These are phyloP conservation scores for Kockovaella imperatae DNA, from an alignment of 768 basidiomycete species.

Conservation along the genomic window DNA sequence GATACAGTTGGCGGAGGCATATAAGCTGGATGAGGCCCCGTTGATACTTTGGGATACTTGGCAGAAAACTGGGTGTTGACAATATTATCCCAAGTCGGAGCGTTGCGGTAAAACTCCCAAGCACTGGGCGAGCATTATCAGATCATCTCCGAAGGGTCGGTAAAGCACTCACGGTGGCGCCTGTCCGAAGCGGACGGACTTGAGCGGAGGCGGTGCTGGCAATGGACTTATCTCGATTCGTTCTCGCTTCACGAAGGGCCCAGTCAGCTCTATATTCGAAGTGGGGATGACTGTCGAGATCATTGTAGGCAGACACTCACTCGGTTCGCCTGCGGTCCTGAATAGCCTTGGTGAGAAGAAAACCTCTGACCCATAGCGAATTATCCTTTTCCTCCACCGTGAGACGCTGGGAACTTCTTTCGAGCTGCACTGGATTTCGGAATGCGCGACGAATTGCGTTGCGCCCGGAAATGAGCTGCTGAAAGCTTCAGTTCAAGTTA, in stretches of 20 bases:
- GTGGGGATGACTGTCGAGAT: too few relatives aligned
- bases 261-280: too few relatives aligned
- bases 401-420: too few relatives aligned
- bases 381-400: not conserved
- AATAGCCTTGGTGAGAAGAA: not conserved
- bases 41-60: too few relatives aligned
- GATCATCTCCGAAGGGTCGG: not conserved
- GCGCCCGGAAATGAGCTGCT: too few relatives aligned
- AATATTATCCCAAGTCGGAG: slow-evolving; percentile 27
- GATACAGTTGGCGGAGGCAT: too few relatives aligned
- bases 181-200: slow-evolving; percentile 18
- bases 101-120: slow-evolving; percentile 32
- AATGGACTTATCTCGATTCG: slow-evolving; percentile 15
- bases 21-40: too few relatives aligned
- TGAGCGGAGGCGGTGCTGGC: slow-evolving; percentile 10
- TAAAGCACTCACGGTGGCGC: slow-evolving; percentile 30
- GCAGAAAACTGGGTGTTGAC: slow-evolving; percentile 25
- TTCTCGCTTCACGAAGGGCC: not conserved
- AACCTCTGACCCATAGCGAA: not conserved
- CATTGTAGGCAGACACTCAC: not conserved
- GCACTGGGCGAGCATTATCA: slow-evolving; percentile 7
- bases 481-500: too few relatives aligned
- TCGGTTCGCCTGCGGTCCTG: too few relatives aligned
- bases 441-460: too few relatives aligned
- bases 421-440: too few relatives aligned